Conservation (phyloP, 371 early-diverging fungal genomes). For the Batkoa obscura region DNA sequence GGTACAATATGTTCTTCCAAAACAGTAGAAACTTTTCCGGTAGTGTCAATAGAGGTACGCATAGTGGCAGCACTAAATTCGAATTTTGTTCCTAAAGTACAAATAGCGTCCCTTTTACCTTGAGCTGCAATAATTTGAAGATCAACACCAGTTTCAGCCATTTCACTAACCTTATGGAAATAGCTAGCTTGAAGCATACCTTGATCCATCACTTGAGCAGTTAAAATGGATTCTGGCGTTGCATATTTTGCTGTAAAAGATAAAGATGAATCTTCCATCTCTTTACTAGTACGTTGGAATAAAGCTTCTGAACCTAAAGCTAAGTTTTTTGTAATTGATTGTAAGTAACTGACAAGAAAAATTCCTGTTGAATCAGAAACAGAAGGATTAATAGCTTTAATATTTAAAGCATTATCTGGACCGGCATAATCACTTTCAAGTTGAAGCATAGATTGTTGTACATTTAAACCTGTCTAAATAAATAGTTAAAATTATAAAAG, state of each 20-base stretch:
- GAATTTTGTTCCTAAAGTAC: conserved; percentile 87
- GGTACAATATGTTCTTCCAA: conserved; percentile 91
- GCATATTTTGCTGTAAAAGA: conserved; percentile 60
- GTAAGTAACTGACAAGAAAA: conserved; percentile 68
- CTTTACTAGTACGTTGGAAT: conserved; percentile 67
- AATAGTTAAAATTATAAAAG: not conserved
- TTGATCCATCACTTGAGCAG: conserved; percentile 61
- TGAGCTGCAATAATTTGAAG: conserved; percentile 59
- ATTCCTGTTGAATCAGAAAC: conserved; percentile 79
- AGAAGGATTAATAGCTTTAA: conserved; percentile 90
- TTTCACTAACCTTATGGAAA: conserved; percentile 78
- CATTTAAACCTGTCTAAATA: conserved; percentile 1
- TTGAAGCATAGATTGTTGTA: conserved; percentile 73
- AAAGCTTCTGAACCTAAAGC: conserved; percentile 77
- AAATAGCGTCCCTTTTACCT: conserved; percentile 73
- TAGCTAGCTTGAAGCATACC: conserved; percentile 75
- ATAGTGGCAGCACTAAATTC: conserved; percentile 83
- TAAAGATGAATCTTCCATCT: conserved; percentile 57
- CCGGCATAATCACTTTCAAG: conserved; percentile 83
- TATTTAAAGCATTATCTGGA: conserved; percentile 58
- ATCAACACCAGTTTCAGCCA: conserved; percentile 87
- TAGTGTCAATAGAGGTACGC: conserved; percentile 77
- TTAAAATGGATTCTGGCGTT: conserved; percentile 50
- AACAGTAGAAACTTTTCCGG: conserved; percentile 68
- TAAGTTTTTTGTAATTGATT: conserved; percentile 67